Percentiles rank a stretch among this genome's conserved stretches.
phyloP scores from a whole-genome alignment of 2,329 filamentous ascomycete species.

The Fusarium virguliforme region DNA sequence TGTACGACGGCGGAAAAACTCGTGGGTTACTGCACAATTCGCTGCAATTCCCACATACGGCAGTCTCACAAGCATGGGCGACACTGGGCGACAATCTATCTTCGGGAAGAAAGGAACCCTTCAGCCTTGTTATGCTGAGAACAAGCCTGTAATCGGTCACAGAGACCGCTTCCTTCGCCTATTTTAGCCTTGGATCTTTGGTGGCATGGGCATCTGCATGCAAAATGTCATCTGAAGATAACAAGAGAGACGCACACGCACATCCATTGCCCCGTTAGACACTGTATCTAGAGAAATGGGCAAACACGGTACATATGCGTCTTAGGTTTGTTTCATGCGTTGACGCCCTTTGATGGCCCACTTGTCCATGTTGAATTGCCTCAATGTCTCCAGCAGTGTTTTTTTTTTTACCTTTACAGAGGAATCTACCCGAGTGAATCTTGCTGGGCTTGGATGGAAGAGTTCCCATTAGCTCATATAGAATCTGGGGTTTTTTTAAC shows the following conservation, averaged over 20 bases:
- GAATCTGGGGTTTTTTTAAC: neutral
- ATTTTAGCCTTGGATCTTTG: constrained; percentile 13
- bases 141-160: neutral
- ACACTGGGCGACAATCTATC: constrained; percentile 2
- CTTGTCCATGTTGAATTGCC: constrained; percentile 5
- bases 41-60: constrained; percentile 49
- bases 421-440: neutral
- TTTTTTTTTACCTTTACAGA: constrained; percentile 8
- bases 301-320: constrained; percentile 26
- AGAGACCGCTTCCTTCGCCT: constrained; percentile 20
- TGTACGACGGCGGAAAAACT: constrained; percentile 31
- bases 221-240: constrained; percentile 14
- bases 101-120: constrained; percentile 20
- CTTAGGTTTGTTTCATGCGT: constrained; percentile 8
- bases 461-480: constrained; percentile 21
- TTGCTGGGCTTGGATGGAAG: neutral
- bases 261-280: constrained; percentile 15
- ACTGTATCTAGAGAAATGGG: constrained; percentile 32
- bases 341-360: constrained; percentile 28
- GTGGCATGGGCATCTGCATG: constrained; percentile 22
- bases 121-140: constrained; percentile 38
- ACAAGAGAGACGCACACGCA: neutral
- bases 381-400: constrained; percentile 7
- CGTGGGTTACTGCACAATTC: constrained; percentile 38
- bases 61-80: constrained; percentile 30